Conservation (phyloP, 495 filamentous ascomycete species). For the Niebla homalea region DNA sequence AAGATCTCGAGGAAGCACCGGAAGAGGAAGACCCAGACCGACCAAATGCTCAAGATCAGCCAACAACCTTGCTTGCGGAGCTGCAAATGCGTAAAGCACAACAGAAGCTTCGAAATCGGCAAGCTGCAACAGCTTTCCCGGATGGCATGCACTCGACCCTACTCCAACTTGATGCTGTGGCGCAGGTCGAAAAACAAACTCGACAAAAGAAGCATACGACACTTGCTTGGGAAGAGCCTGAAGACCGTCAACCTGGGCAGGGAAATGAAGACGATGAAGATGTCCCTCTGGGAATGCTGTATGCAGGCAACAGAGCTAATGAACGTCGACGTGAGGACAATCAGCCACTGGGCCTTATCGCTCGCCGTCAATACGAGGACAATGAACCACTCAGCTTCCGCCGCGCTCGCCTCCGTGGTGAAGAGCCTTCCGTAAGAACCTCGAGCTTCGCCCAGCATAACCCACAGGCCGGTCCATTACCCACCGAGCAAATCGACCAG, state of each 20-base stretch:
- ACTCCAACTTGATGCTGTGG: constrained; percentile 80
- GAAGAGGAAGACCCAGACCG: constrained; percentile 23
- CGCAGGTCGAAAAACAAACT: constrained; percentile 67
- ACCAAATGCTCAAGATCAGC: constrained; percentile 36
- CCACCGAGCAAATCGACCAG: constrained; percentile 23
- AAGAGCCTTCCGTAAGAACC: constrained; percentile 17
- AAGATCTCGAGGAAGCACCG: constrained; percentile 14
- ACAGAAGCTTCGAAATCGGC: constrained; percentile 60
- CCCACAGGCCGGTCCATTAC: constrained; percentile 13
- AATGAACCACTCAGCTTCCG: constrained; percentile 76
- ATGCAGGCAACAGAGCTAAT: constrained; percentile 43
- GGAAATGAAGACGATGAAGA: constrained; percentile 51
- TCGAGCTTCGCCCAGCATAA: constrained; percentile 24
- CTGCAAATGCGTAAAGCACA: constrained; percentile 79
- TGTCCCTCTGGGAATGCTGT: constrained; percentile 75
- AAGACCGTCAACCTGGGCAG: constrained; percentile 18
- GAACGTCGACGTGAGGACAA: constrained; percentile 33
- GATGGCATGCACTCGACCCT: constrained; percentile 80
- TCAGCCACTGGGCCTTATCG: constrained; percentile 73
- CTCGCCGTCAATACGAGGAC: constrained; percentile 73
- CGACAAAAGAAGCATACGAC: constrained; percentile 62
- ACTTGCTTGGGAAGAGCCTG: constrained; percentile 78
- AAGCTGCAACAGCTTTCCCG: constrained; percentile 49
- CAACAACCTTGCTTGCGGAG: constrained; percentile 86
- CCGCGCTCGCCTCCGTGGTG: constrained; percentile 61